These are phyloP conservation scores for Trichoderma endophyticum DNA, from an alignment of 2,329 filamentous ascomycete genomes.

Conservation along the genomic window DNA sequence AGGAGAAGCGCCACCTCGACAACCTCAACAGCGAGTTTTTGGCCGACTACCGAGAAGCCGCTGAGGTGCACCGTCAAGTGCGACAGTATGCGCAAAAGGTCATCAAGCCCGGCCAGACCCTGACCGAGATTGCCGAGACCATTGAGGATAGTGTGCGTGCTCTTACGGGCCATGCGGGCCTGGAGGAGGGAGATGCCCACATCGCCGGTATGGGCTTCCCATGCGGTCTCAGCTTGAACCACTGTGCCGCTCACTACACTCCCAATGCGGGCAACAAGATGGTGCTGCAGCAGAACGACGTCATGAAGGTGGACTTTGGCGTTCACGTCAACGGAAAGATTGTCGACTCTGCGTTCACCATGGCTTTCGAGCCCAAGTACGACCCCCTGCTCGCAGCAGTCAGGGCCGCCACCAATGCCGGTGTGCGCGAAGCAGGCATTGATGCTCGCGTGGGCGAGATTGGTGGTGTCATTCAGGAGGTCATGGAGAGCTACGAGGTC, in stretches of 20 bases:
- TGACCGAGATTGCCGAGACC: constrained; percentile 81
- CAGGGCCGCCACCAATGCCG: constrained; percentile 77
- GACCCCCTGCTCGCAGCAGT: constrained; percentile 72
- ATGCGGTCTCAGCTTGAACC: constrained; percentile 77
- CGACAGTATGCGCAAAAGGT: constrained; percentile 77
- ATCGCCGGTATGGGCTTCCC: constrained; percentile 84
- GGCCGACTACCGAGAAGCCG: constrained; percentile 75
- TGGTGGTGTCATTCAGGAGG: constrained; percentile 78
- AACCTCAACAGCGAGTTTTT: constrained; percentile 79
- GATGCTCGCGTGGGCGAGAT: constrained; percentile 87
- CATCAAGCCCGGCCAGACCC: constrained; percentile 75
- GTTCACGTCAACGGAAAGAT: constrained; percentile 79
- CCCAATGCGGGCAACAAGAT: constrained; percentile 84
- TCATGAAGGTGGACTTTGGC: constrained; percentile 80
- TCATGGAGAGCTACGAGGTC: constrained; percentile 90
- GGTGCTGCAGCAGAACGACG: constrained; percentile 67
- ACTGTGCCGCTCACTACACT: constrained; percentile 82
- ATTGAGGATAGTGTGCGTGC: constrained; percentile 81
- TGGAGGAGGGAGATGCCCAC: constrained; percentile 74
- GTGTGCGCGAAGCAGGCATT: constrained; percentile 80
- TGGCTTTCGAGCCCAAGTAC: constrained; percentile 71
- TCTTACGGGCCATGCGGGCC: constrained; percentile 70
- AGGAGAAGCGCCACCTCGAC: constrained; percentile 80
- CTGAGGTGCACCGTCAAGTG: constrained; percentile 87
- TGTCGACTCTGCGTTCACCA: constrained; percentile 77